Base-by-base conservation (phyloP, 306 rosid genomes). In the Astragalus glycyphyllos region DNA sequence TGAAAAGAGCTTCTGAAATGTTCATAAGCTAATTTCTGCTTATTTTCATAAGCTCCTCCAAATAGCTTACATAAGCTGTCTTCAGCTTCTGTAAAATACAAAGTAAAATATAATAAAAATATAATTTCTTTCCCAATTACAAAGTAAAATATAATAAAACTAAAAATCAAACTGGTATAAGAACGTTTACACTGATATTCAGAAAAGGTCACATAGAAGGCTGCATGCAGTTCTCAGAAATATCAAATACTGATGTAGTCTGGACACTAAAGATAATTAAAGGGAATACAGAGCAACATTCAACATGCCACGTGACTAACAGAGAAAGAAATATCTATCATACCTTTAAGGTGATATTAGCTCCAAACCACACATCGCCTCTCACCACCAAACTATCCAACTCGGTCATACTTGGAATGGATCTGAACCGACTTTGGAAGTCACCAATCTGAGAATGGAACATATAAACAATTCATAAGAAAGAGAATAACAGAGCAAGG, bases 321-420 rank as follows among this genome's bases (percentile, higher is more conserved):
- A 67, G 41, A 31, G 55, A 73, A 61, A 13, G 58, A 41, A 69
- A 59, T 16, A 65, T 44, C n/a, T 17, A 38, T 31, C 60, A 54
- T 88, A 91, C 96, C 97, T 91, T 86, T 6, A 85, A 80, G 45
- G 84, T 79, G 51, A 88, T 73, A 62, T 81, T 82, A 45, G 84
- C 64, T 63, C 97, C 96, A 80, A 91, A 88, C 89, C 96, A 85
- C 40, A 86, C 96, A 54, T 91, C 92, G 54, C 97, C 97, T 14
- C 82, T 78, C 60, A 88, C 96, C 12, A 46, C 79, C 87, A 91
- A 84, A 69, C 88, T 85, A 58, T 88, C 92, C 74, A 91, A 69
- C 74, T 72, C 92, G 57, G 63, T 53, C 50, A 88, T 80, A 70
- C 84, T 81, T 41, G 97, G 97, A 77, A 85, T 71, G 51, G 96